These are phyloP conservation scores for Umbellularia californica DNA, from an alignment of 164 flowering plant species.

Conservation along the genomic window DNA sequence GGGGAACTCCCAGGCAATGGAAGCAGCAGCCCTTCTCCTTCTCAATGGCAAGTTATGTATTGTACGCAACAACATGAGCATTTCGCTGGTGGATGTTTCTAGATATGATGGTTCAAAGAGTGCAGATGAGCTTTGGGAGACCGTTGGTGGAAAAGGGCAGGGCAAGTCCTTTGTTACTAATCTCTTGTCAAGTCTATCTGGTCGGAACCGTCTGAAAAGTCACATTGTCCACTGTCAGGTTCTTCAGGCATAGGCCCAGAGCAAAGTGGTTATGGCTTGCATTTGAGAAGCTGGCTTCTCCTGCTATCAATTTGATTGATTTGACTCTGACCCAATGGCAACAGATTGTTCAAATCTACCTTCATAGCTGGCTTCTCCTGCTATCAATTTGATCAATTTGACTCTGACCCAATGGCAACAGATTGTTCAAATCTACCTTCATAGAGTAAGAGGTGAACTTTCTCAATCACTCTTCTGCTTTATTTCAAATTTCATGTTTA, in stretches of 20 bases:
- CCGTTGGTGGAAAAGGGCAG: constrained; percentile 67
- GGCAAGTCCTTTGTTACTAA: constrained; percentile 54
- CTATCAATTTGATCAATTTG: too few relatives aligned
- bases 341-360: not conserved
- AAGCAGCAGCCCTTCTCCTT: constrained; percentile 74
- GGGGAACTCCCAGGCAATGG: constrained; percentile 65
- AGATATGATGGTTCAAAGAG: constrained; percentile 25
- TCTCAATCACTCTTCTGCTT: not conserved
- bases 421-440: not conserved
- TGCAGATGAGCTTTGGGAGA: constrained; percentile 67
- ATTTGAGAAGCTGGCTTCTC: not conserved
- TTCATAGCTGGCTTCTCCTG: not conserved
- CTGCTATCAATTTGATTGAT: not conserved
- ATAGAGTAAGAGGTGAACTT: not conserved
- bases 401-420: not conserved
- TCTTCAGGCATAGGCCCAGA: constrained; percentile 46
- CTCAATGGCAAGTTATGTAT: constrained; percentile 68
- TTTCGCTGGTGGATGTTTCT: constrained; percentile 61
- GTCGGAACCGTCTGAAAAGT: constrained; percentile 55
- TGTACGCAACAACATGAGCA: constrained; percentile 74
- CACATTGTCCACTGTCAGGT: constrained; percentile 80
- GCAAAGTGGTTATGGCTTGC: not conserved
- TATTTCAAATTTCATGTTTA: not conserved
- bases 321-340: not conserved
- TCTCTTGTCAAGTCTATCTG: constrained; percentile 66